Evolutionary conservation across 306 rosid species (phyloP).

Genomic region (Ochetophila trinervis): DNA sequence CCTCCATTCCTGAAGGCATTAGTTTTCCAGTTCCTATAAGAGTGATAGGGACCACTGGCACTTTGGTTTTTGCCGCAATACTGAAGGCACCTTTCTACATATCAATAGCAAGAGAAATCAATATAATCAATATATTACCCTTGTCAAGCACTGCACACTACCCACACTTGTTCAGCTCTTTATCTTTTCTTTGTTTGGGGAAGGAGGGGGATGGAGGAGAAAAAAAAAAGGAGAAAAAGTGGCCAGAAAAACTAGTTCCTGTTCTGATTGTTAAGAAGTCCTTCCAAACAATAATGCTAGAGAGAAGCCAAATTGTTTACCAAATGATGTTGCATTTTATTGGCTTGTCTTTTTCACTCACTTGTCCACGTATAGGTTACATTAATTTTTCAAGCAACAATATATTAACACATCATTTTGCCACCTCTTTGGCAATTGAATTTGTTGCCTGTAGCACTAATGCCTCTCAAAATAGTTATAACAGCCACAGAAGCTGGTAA

Average conservation of each 20-base stretch:
- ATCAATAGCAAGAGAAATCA: constrained; percentile 23
- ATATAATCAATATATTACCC: no score
- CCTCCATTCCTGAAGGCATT: constrained; percentile 90
- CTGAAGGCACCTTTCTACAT: constrained; percentile 96
- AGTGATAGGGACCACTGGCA: constrained; percentile 84
- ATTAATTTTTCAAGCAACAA: no score
- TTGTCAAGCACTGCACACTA: neutral
- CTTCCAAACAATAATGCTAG: neutral
- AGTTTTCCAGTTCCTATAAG: constrained; percentile 84
- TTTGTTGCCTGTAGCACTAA: no score
- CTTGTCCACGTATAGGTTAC: no score
- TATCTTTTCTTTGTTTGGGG: no score
- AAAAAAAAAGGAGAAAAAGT: neutral
- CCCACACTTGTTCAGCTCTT: no score
- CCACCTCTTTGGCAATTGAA: no score
- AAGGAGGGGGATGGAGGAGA: no score
- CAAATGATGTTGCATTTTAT: no score
- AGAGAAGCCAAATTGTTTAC: no score
- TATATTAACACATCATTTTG: no score
- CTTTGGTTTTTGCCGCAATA: constrained; percentile 71
- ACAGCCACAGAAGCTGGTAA: neutral
- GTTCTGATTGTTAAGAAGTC: neutral
- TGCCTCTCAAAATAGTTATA: neutral
- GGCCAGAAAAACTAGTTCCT: neutral
- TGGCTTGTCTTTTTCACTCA: no score